Percentiles rank a stretch among this genome's conserved stretches.
Conservation (phyloP, 768 basidiomycete genomes). For the Saitozyma sp. region DNA sequence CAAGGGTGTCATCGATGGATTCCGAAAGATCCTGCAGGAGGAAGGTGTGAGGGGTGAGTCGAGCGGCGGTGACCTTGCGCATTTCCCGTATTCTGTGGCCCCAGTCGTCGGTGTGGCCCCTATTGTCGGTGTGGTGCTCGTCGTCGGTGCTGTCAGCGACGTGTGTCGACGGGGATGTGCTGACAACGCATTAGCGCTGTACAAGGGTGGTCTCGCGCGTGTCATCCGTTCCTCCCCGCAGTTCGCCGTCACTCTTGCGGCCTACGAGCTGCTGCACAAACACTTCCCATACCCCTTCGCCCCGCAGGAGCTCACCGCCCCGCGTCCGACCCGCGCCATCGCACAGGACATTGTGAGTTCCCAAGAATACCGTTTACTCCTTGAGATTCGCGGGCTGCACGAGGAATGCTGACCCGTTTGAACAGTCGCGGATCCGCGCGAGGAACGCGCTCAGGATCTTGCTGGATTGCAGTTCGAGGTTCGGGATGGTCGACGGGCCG, state of each 20-base stretch:
- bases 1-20: slow-evolving; percentile 84
- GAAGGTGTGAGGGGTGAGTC: slow-evolving; percentile 47
- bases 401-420: neutral
- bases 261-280: slow-evolving; percentile 45
- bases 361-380: neutral
- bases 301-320: slow-evolving; percentile 22
- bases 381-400: no score
- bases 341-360: slow-evolving; percentile 67
- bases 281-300: slow-evolving; percentile 69
- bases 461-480: slow-evolving; percentile 47
- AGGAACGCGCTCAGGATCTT: slow-evolving; percentile 81
- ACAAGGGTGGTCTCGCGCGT: slow-evolving; percentile 43
- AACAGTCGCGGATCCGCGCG: slow-evolving; percentile 72
- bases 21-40: slow-evolving; percentile 79
- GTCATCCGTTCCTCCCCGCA: slow-evolving; percentile 55
- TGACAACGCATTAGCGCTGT: slow-evolving; percentile 82
- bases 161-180: slow-evolving; percentile 63
- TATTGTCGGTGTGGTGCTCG: no score
- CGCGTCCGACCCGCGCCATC: slow-evolving; percentile 69
- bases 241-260: slow-evolving; percentile 68
- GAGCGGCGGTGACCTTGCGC: slow-evolving; percentile 54
- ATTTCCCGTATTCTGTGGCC: slow-evolving; percentile 34
- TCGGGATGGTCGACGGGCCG: slow-evolving; percentile 42
- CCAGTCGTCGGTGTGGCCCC: slow-evolving; percentile 55
- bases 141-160: neutral